Percentiles rank a stretch among this genome's conserved stretches.
phyloP scores from a whole-genome alignment of 202 grass and related monocot species.

The Panicum hallii region DNA sequence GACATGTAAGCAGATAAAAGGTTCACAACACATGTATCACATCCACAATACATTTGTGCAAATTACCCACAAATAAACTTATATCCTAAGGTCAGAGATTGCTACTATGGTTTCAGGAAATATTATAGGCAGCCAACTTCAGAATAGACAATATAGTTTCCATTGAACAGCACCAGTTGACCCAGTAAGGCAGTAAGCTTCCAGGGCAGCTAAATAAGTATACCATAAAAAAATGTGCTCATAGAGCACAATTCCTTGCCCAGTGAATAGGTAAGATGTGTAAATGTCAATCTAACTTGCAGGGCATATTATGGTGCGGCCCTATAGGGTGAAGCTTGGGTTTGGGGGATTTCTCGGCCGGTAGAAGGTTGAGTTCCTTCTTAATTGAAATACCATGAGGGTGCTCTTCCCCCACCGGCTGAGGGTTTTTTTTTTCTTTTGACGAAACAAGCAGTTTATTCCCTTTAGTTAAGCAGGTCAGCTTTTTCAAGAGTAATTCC shows the following conservation, averaged over 20 bases:
- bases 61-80: neutral
- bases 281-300: neutral
- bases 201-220: conserved; percentile 22
- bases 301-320: neutral
- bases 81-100: neutral
- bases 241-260: neutral
- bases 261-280: neutral
- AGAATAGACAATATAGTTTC: conserved; percentile 16
- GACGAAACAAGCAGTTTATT: neutral
- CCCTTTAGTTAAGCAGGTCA: neutral
- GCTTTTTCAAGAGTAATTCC: neutral
- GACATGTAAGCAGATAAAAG: conserved; percentile 6
- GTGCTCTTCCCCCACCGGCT: too few relatives aligned
- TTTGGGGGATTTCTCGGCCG: too few relatives aligned
- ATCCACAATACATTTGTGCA: neutral
- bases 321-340: too few relatives aligned
- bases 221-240: neutral
- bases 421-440: too few relatives aligned
- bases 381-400: too few relatives aligned
- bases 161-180: neutral
- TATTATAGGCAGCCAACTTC: neutral
- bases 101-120: neutral
- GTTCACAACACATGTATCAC: neutral
- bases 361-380: too few relatives aligned
- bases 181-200: neutral